These are phyloP conservation scores for Persicaria tinctoria DNA, from an alignment of 148 eudicot genomes.

Conservation along the genomic window DNA sequence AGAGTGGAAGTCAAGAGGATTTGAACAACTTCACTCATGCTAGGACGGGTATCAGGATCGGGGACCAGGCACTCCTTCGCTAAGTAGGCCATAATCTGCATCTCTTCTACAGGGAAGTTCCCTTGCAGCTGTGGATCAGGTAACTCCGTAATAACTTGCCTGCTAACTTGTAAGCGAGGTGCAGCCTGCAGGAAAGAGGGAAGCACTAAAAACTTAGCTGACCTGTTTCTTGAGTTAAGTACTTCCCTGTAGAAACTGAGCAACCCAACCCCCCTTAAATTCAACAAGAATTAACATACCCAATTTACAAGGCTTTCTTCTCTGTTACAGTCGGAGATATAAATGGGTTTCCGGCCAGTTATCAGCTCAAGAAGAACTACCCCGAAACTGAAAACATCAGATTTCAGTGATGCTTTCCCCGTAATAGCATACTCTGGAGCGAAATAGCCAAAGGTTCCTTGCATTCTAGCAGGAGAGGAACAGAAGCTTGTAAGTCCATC, in stretches of 20 bases:
- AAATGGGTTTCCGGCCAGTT: constrained; percentile 79
- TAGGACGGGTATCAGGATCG: constrained; percentile 91
- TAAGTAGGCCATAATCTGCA: constrained; percentile 87
- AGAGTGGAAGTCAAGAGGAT: constrained; percentile 54
- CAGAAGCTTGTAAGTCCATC: constrained; percentile 69
- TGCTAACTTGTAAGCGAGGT: constrained; percentile 60
- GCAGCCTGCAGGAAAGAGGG: constrained; percentile 48
- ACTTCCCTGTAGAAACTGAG: background rate
- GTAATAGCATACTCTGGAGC: constrained; percentile 92
- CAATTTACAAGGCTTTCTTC: constrained; percentile 92
- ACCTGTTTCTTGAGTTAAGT: background rate
- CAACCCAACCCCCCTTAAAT: background rate
- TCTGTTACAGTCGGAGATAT: constrained; percentile 38
- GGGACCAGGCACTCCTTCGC: constrained; percentile 89
- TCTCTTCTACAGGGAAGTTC: constrained; percentile 62
- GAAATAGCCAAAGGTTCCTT: constrained; percentile 96
- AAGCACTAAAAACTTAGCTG: background rate
- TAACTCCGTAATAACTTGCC: constrained; percentile 55
- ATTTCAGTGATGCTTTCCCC: constrained; percentile 79
- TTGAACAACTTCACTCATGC: constrained; percentile 94
- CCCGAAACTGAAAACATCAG: constrained; percentile 98
- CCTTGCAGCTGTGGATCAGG: constrained; percentile 72
- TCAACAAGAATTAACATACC: constrained; percentile 34
- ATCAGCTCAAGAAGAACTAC: constrained; percentile 93
- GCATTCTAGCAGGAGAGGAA: constrained; percentile 87